Evolutionary conservation across 805 yeast species (phyloP).

Genomic region (Ogataea ganodermae): DNA sequence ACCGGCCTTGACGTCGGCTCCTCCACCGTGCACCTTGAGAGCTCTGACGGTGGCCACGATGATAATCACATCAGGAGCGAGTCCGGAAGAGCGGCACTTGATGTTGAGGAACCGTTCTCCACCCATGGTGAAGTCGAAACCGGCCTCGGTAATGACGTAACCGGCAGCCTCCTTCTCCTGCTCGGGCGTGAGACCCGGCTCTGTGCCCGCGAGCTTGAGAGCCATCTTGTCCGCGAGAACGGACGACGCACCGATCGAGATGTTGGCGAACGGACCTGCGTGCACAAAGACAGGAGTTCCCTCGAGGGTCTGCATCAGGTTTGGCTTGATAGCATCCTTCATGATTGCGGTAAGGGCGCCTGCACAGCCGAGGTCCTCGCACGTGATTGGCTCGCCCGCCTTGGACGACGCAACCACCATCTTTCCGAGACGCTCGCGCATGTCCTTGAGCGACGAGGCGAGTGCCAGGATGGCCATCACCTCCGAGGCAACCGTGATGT

Average conservation of each 20-base stretch:
- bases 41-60: conserved; percentile 96
- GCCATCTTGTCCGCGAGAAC: conserved; percentile 93
- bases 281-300: conserved; percentile 98
- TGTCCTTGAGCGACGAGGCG: conserved; percentile 72
- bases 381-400: conserved; percentile 81
- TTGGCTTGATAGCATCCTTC: conserved; percentile 96
- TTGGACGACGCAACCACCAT: conserved; percentile 85
- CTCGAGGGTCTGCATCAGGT: conserved; percentile 94
- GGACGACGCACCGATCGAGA: conserved; percentile 95
- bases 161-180: conserved; percentile 54
- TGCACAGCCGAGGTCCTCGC: conserved; percentile 93
- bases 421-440: conserved; percentile 84
- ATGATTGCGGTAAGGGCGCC: conserved; percentile 94
- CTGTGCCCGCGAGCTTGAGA: conserved; percentile 79
- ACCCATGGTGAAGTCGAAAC: conserved; percentile 99
- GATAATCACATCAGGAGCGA: conserved; percentile 85
- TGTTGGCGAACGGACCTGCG: conserved; percentile 98
- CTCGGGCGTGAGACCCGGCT: conserved; percentile 40
- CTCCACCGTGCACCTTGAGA: conserved; percentile 96
- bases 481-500: conserved; percentile 94
- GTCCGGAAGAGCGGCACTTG: conserved; percentile 89
- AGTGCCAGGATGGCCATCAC: conserved; percentile 94
- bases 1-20: conserved; percentile 95
- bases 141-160: conserved; percentile 95
- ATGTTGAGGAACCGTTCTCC: conserved; percentile 97